Evolutionary conservation across 495 filamentous ascomycete genomes (phyloP).

Genomic region (Mytilinidion resinicola): DNA sequence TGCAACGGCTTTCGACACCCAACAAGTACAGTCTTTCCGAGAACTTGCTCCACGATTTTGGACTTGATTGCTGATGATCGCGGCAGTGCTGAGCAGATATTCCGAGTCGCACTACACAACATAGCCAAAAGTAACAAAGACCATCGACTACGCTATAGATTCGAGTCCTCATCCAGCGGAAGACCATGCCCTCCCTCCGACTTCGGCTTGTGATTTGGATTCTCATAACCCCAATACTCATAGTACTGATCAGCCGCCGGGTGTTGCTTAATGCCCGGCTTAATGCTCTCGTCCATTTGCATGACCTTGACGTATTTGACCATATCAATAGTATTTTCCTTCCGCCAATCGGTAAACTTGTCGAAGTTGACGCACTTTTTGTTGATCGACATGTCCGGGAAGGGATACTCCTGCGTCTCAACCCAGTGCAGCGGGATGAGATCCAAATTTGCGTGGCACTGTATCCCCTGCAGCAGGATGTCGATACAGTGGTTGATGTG

Average conservation of each 20-base stretch:
- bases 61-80: too few relatives aligned
- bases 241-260: conserved; percentile 7
- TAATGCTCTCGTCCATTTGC: background rate
- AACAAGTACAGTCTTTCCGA: too few relatives aligned
- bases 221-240: conserved; percentile 5
- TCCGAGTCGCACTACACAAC: too few relatives aligned
- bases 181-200: conserved; percentile 3
- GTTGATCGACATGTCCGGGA: conserved; percentile 1
- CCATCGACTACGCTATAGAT: background rate
- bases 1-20: too few relatives aligned
- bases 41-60: too few relatives aligned
- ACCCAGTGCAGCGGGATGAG: too few relatives aligned
- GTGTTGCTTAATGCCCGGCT: conserved; percentile 7
- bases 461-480: too few relatives aligned
- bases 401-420: too few relatives aligned
- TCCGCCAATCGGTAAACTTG: conserved; percentile 3
- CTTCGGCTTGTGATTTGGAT: conserved; percentile 5
- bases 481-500: too few relatives aligned
- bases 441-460: too few relatives aligned
- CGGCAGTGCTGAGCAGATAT: too few relatives aligned
- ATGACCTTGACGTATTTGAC: conserved; percentile 6
- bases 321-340: conserved; percentile 4
- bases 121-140: too few relatives aligned
- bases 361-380: conserved; percentile 3
- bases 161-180: background rate